Evolutionary conservation across 257 asterid species (phyloP), one percentile per base, ranked within the genome.

Genomic region (Lycium ferocissimum): DNA sequence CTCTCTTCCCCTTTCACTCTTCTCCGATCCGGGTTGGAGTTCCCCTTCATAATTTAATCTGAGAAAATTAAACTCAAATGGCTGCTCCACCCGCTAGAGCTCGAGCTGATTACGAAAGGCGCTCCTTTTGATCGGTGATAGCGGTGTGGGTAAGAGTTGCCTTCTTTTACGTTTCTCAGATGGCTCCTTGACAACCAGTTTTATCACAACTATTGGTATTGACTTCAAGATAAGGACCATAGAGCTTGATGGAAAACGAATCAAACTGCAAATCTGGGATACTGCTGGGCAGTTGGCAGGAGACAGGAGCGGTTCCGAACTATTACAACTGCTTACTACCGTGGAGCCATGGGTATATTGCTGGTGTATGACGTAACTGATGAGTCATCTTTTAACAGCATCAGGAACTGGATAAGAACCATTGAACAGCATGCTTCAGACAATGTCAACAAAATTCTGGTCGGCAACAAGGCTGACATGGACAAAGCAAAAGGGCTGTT

Each of bases 141-240:
- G 33, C 33, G 95, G 95, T 88, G 95, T 92, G 88, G 98, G 98
- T 89, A 95, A 95, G 95, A 95, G 98, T 94, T 95, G 98, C 92
- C 97, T 95, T 82, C 98, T 95, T 87, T 89, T 95, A 85, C 95
- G 98, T 89, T 94, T 95, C 92, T 95, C 98, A 4, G 98, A 95
- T 91, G 98, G 98, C 85, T 95, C 98, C 90, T 95, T 95, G 94
- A 95, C 98, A 80, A 95, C 98, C 90, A 95, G 98, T 91, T 95
- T 95, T 92, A 95, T 95, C 87, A 94, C 98, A 83, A 92, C 94
- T 84, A 92, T 92, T 71, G 95, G 95, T 92, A 83, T 82, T 92
- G 80, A 72, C 40, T 70, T 70, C 54, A 70, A 70, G 79, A 70
- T 70, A 70, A 70, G 54, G 54, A 70, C 79, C 0, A n/a, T 70